Evolutionary conservation across 345 rosid genomes (phyloP).

Genomic region (Viola odorata): DNA sequence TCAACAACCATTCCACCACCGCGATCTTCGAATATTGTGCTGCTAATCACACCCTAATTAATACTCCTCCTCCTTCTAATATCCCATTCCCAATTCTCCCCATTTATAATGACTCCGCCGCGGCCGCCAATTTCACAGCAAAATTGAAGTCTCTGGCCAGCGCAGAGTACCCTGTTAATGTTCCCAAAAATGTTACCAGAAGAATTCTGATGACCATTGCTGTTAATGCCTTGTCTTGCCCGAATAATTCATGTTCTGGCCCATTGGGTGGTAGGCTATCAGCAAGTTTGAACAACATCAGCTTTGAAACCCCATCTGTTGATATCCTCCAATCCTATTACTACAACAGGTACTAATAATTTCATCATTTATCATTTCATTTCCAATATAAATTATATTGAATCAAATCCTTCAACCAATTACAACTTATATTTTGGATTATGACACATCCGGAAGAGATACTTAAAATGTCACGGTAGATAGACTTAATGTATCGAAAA

Average conservation of each 20-base stretch:
- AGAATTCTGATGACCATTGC: slow-evolving; percentile 34
- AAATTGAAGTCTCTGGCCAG: slow-evolving; percentile 21
- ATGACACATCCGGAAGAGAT: too few relatives aligned
- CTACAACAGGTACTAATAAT: slow-evolving; percentile 30
- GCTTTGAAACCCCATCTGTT: slow-evolving; percentile 22
- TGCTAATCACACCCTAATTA: slow-evolving; percentile 10
- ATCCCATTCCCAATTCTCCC: slow-evolving; percentile 44
- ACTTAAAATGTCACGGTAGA: too few relatives aligned
- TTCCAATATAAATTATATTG: background rate
- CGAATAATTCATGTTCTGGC: slow-evolving; percentile 21
- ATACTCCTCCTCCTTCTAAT: slow-evolving; percentile 1
- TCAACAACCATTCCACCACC: slow-evolving; percentile 34
- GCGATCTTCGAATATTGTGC: slow-evolving; percentile 33
- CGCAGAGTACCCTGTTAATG: slow-evolving; percentile 21
- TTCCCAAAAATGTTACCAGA: slow-evolving; percentile 32
- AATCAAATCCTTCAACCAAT: background rate
- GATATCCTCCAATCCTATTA: slow-evolving; percentile 45
- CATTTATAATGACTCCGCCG: slow-evolving; percentile 25
- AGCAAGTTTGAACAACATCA: slow-evolving; percentile 45
- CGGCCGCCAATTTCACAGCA: slow-evolving; percentile 23
- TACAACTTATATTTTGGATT: too few relatives aligned
- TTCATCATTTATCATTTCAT: background rate
- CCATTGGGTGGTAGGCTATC: slow-evolving; percentile 20
- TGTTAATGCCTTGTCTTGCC: slow-evolving; percentile 29
- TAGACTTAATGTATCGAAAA: too few relatives aligned